These are phyloP conservation scores for Helminthosporium solani DNA, from an alignment of 2,329 filamentous ascomycete species.

Conservation along the genomic window DNA sequence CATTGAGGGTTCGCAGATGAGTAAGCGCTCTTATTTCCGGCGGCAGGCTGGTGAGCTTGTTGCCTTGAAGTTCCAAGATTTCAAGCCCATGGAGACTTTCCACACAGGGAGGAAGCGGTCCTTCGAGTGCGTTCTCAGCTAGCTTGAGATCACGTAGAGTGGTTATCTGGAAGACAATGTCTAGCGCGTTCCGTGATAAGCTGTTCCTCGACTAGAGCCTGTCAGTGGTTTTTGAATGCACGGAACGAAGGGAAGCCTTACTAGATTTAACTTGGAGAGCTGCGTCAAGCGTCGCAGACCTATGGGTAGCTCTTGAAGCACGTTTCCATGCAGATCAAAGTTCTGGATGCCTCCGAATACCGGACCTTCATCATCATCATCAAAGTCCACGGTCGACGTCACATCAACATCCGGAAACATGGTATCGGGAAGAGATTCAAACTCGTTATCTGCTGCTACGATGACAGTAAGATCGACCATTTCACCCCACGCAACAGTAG, in stretches of 20 bases:
- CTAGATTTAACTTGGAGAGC: constrained; percentile 80
- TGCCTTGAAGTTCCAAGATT: constrained; percentile 76
- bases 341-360: constrained; percentile 81
- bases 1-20: constrained; percentile 72
- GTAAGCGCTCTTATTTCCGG: constrained; percentile 65
- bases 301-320: constrained; percentile 68
- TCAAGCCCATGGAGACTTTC: constrained; percentile 69
- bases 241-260: constrained; percentile 45
- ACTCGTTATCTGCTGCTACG: constrained; percentile 85
- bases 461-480: constrained; percentile 83
- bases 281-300: constrained; percentile 72
- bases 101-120: constrained; percentile 61
- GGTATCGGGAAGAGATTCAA: constrained; percentile 69
- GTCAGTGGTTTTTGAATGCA: background rate
- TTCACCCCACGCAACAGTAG: constrained; percentile 78
- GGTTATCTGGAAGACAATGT: constrained; percentile 71
- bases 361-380: constrained; percentile 63
- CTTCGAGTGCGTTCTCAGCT: constrained; percentile 46
- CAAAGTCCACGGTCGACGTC: constrained; percentile 60
- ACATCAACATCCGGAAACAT: constrained; percentile 72
- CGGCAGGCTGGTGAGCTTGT: constrained; percentile 73
- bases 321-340: constrained; percentile 84
- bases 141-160: constrained; percentile 78
- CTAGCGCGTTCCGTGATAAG: constrained; percentile 69
- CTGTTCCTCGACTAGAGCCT: constrained; percentile 70